phyloP scores from a whole-genome alignment of 129 eudicot species.

The Artemisia tridentata region DNA sequence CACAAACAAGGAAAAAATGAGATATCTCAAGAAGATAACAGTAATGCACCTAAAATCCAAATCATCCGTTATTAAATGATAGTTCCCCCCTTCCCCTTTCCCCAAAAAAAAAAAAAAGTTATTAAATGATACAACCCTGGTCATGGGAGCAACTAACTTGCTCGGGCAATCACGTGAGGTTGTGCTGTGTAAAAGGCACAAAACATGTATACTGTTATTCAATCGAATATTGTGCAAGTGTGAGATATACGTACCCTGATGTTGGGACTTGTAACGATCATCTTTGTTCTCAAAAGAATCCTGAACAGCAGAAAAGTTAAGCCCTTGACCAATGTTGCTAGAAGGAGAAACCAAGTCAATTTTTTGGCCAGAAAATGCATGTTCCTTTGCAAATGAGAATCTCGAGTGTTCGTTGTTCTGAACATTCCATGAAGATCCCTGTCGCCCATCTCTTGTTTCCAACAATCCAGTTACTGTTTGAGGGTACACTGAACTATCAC shows the following conservation, averaged over 20 bases:
- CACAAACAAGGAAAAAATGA: slow-evolving; percentile 3
- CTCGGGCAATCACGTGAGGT: no score
- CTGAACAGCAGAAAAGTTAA: slow-evolving; percentile 28
- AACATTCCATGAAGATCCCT: slow-evolving; percentile 49
- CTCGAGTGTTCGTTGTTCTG: slow-evolving; percentile 44
- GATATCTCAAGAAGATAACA: background rate
- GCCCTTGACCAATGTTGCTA: slow-evolving; percentile 32
- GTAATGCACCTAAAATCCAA: background rate
- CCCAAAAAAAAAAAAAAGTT: no score
- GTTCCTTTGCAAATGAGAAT: slow-evolving; percentile 55
- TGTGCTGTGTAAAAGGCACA: no score
- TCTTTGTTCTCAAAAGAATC: slow-evolving; percentile 47
- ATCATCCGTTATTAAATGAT: no score
- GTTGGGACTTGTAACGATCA: slow-evolving; percentile 37
- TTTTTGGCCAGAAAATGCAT: slow-evolving; percentile 43
- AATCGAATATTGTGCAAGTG: background rate
- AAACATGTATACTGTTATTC: no score
- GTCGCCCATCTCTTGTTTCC: slow-evolving; percentile 43
- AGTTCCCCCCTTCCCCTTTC: background rate
- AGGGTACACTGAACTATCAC: slow-evolving; percentile 51
- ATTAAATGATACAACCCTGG: no score
- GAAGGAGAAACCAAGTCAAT: slow-evolving; percentile 41
- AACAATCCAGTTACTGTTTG: slow-evolving; percentile 39
- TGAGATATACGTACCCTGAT: slow-evolving; percentile 39
- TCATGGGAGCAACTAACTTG: no score